Evolutionary conservation across 192 early-diverging fungal species (phyloP), one percentile per base, ranked within the genome.

Genomic region (Coemansia sp.): DNA sequence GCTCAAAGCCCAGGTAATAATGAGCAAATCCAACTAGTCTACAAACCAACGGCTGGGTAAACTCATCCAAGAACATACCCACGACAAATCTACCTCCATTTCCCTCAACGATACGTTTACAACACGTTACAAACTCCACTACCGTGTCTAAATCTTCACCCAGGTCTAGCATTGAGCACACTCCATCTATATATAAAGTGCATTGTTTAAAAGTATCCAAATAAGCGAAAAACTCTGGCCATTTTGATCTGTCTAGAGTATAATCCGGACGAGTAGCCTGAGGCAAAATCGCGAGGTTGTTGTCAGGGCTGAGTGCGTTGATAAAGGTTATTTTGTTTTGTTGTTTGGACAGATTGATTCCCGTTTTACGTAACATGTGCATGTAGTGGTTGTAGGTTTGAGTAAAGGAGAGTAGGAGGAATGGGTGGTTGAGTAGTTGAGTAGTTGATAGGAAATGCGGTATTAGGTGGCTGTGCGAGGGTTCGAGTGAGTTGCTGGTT

Each of bases 341-440:
- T 28, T 28, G 22, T 12, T 61, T 69, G 17, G 55, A 20, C 6
- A 58, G 57, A 36, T 73, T 70, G 9, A 82, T 66, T 1, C 79
- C 79, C 68, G 73, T 74, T 58, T 82, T 82, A 54, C 74, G 79
- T 68, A 82, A 64, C 4, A 82, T 76, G 59, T 82, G 79, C 58
- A 74, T 59, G 59, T 82, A 82, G 67, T 82, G 74, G 68, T 64
- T 82, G 61, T 65, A 63, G 2, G 79, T 76, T 18, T 77, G 74
- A 5, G 64, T 63, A 32, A 82, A 73, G 17, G 71, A 74, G 17
- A 82, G 8, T 1, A 82, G 68, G 2, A 65, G 53, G 2, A 76
- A 66, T 0, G 63, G 37, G 0, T 35, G n/a, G 34, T 65, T 55
- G 17, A 28, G 18, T 20, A 61, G 62, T 7, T 61, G 37, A 1